Base-by-base conservation (phyloP, 2,329 filamentous ascomycete species). In the Thermoascus crustaceus region DNA sequence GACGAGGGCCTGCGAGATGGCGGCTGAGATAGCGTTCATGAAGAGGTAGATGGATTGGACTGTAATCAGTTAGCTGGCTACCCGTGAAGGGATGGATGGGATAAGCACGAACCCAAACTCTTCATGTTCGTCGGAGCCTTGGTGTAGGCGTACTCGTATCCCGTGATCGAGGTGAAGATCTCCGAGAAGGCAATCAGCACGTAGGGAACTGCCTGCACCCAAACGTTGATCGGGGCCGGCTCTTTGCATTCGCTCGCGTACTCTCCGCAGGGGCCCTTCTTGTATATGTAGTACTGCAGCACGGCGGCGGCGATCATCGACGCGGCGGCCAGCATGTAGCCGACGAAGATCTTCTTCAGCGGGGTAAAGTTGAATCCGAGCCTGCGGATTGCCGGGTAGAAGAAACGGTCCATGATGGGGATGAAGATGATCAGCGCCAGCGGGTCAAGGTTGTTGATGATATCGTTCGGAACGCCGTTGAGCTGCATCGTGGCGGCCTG, bases 341-440 rank as follows among this genome's bases (percentile, higher is more conserved):
- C 84, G 5, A 68, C 57, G 1, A 80, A 71, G 60, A 88, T 87
- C 55, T 78, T 79, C 67, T 80, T 85, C 63, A 87, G 80, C 27
- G 82, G 84, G 0, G 73, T 82, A 66, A 87, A 84, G 37, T 69
- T 66, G 54, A 86, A 71, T 27, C 73, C 74, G 19, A 70, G 40
- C 51, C 72, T 76, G 50, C 78, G 76, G 38, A 87, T 71, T 11
- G 68, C 53, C 0, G 84, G 84, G 59, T 86, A 88, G 39, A 88
- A 47, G 23, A 79, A 11, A 17, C 67, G 68, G 52, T 88, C 82
- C 44, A 78, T 72, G 43, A 87, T 63, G 3, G 82, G 82, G 31
- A 86, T 81, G 59, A 87, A 74, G 51, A 88, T 76, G 48, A 88
- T 74, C 42, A 87, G 75, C 18, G 80, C 75, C 44, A 88, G 75